Percentiles rank a stretch among this genome's conserved stretches.
Evolutionary conservation across 2,329 filamentous ascomycete species (phyloP).

Genomic region (Trichophyton schoenleinii): DNA sequence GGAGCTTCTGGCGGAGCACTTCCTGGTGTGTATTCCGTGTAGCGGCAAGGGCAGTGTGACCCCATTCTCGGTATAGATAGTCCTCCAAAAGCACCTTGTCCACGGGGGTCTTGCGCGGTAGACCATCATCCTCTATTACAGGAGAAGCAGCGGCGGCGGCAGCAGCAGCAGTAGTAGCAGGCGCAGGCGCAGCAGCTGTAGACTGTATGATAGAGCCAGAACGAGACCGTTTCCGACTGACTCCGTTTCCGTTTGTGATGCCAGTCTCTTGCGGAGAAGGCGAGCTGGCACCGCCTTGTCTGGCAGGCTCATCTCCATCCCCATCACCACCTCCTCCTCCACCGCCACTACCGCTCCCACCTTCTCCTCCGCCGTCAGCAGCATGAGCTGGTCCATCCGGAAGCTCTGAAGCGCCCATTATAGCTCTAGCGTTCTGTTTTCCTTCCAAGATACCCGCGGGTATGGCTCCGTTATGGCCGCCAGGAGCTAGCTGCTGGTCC

Average conservation of each 20-base stretch:
- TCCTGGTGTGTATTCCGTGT: conserved; percentile 43
- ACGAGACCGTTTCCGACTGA: conserved; percentile 46
- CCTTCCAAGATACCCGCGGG: conserved; percentile 21
- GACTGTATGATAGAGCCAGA: conserved; percentile 43
- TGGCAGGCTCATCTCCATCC: conserved; percentile 27
- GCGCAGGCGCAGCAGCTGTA: too few relatives aligned
- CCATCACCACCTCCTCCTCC: too few relatives aligned
- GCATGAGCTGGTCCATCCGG: conserved; percentile 25
- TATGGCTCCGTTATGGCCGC: background rate
- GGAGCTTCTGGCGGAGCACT: conserved; percentile 50
- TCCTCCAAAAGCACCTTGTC: conserved; percentile 47
- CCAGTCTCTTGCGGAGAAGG: conserved; percentile 15
- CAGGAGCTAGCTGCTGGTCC: background rate
- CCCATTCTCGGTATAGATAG: conserved; percentile 52
- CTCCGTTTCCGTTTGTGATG: conserved; percentile 37
- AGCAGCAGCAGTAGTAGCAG: too few relatives aligned
- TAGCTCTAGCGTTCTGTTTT: conserved; percentile 38
- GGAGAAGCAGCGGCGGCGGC: conserved; percentile 17
- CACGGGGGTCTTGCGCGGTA: conserved; percentile 30
- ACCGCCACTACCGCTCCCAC: too few relatives aligned
- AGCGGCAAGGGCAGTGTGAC: conserved; percentile 43
- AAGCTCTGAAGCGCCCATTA: conserved; percentile 33
- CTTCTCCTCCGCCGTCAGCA: conserved; percentile 14
- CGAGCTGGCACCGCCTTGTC: conserved; percentile 13
- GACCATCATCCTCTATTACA: conserved; percentile 21